Evolutionary conservation across 2,329 filamentous ascomycete genomes (phyloP), one percentile per base, ranked within the genome.

Genomic region (Fusarium coffeatum): DNA sequence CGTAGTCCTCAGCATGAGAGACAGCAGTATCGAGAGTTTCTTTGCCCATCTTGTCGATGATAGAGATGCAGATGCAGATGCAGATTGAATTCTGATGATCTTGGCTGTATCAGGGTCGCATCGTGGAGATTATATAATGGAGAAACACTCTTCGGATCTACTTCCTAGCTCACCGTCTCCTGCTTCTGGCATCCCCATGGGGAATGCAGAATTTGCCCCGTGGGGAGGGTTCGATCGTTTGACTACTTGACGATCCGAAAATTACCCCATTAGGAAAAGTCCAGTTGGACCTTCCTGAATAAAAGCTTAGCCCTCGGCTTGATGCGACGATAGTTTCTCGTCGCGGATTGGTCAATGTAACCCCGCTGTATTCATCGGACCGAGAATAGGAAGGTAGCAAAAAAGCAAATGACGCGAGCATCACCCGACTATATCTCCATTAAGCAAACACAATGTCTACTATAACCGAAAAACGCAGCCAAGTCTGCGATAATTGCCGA

Each of bases 401-500:
- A 42, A 60, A 27, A 41, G n/a, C 11, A 25, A 37, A 61, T 59
- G 43, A 45, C 43, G 43, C 37, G n/a, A 23, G 20, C 23, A 53
- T 40, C 47, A 37, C 27, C 62, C 64, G 64, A 66, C 55, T 66
- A 66, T 61, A 66, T 66, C 64, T 66, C 64, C 64, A 59, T 66
- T 66, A 5, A 60, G 62, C 30, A 30, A 28, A 56, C 40, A 15
- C 55, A 9, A 66, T 72, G 69, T 30, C 69, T 12, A 56, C 45
- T 42, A 23, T 28, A 20, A 46, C 45, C 20, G 47, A 46, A 34
- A 64, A 63, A 37, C 59, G 69, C 13, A 42, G 59, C 28, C 76
- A 77, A 48, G 75, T 76, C 9, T 77, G 76, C 62, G 76, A 77
- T 47, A 77, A 73, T 58, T 77, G 76, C 42, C 76, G 76, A 42